Evolutionary conservation across 768 basidiomycete species (phyloP).

Genomic region (Mycena kentingensis): DNA sequence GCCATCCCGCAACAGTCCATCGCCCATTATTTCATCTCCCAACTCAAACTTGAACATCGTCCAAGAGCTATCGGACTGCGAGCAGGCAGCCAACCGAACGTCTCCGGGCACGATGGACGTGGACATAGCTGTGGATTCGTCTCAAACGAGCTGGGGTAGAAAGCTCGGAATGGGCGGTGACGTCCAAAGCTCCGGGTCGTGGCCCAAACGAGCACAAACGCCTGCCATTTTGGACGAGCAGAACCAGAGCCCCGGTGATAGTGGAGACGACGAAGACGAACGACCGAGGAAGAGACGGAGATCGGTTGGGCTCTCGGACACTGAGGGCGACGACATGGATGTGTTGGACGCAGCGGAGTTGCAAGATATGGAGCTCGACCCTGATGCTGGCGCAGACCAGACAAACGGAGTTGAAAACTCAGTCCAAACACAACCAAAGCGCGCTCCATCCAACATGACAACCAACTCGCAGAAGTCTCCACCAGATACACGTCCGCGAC

Average conservation of each 20-base stretch:
- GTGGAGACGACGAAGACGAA: too few relatives aligned
- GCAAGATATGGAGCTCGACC: neutral
- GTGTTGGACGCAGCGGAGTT: neutral
- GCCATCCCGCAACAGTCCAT: too few relatives aligned
- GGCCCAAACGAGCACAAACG: neutral
- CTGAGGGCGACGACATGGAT: neutral
- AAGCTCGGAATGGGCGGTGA: neutral
- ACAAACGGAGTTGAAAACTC: constrained; percentile 18
- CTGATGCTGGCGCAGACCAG: constrained; percentile 22
- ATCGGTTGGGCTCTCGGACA: neutral
- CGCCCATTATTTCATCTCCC: too few relatives aligned
- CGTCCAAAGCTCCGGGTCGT: neutral
- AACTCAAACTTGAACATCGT: too few relatives aligned
- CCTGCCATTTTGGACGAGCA: too few relatives aligned
- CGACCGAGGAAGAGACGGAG: neutral
- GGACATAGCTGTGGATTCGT: constrained; percentile 25
- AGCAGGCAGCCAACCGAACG: too few relatives aligned
- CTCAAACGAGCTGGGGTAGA: constrained; percentile 26
- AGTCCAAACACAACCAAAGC: constrained; percentile 3
- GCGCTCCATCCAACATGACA: too few relatives aligned
- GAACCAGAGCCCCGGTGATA: too few relatives aligned
- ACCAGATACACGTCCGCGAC: too few relatives aligned
- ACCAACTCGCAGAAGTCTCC: too few relatives aligned
- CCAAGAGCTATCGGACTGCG: too few relatives aligned
- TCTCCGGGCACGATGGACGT: constrained; percentile 17